A percentile compares a stretch with the other conserved stretches of the same genome.
These are phyloP conservation scores for Colletotrichum aenigma DNA, from an alignment of 2,329 filamentous ascomycete genomes.

Conservation along the genomic window DNA sequence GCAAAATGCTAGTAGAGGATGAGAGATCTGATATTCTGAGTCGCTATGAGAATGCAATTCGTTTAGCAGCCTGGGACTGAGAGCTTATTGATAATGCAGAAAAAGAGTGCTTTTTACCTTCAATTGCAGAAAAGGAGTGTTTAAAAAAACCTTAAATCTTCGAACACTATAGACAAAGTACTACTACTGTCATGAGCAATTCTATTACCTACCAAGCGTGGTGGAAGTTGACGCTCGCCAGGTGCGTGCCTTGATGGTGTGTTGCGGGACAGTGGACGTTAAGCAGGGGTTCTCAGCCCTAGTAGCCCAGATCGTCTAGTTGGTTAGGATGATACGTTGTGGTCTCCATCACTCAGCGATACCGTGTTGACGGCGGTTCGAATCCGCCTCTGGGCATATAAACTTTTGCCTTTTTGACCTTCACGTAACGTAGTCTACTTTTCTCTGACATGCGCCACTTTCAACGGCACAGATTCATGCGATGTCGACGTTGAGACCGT, in stretches of 20 bases:
- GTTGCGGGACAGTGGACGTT: not conserved
- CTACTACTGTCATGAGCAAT: fast-evolving
- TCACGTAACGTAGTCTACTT: fast-evolving
- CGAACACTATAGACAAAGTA: not conserved
- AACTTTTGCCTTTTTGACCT: not conserved
- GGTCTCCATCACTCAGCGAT: conserved; percentile 11
- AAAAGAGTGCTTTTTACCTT: fast-evolving
- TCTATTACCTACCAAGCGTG: not conserved
- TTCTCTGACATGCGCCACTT: not conserved
- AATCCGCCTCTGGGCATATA: conserved; percentile 19
- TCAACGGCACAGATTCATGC: not conserved
- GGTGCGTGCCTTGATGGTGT: not conserved
- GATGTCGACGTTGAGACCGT: not conserved
- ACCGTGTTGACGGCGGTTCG: conserved; percentile 21
- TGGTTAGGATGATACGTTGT: conserved; percentile 23
- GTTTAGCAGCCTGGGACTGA: not conserved
- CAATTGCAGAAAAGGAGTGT: fast-evolving
- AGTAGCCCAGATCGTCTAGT: conserved; percentile 19
- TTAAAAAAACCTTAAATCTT: not conserved
- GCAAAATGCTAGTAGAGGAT: not conserved
- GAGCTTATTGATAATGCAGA: not conserved
- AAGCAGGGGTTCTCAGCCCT: not conserved
- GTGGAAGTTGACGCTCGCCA: not conserved
- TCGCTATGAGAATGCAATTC: not conserved
- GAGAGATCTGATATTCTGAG: not conserved